Evolutionary conservation across 192 early-diverging fungal genomes (phyloP), one percentile per base, ranked within the genome.

Genomic region (Allomyces arbusculus): DNA sequence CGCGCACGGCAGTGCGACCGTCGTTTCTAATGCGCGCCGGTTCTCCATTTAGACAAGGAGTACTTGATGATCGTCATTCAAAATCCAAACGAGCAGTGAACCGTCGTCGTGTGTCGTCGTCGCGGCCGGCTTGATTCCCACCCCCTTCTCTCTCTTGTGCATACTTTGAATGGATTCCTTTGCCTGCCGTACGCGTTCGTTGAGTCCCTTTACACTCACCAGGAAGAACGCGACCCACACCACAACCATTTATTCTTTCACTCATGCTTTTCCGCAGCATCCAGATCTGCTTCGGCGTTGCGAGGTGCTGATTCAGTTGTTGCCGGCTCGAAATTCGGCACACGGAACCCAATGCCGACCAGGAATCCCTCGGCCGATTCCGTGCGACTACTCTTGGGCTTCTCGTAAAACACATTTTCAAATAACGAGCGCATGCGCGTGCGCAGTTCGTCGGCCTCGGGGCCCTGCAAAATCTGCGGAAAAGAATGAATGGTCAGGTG

Each of bases 11-110:
- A 62, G 63, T 28, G 10, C n/a, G 19, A 26, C 23, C 26, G 3
- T 12, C 5, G 9, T 14, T 63, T 61, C 23, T 61, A 11, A 19
- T 26, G 24, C 5, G 44, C 63, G 55, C 23, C 24, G 62, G 61
- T 25, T 23, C 22, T 14, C 25, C 58, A 40, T 11, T 23, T 73
- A 91, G 90, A 90, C 63, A 81, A 85, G 69, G 90, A 90, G 61
- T 91, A 91, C 66, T 77, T 89, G 67, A 75, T 91, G 70, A 87
- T 91, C 64, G 89, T 90, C 11, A 71, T 91, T 33, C 89, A 90
- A 66, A 87, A 87, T 69, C 89, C 89, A 63, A 58, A 58, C 20
- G 50, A 58, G 50, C 50, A 58, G 50, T 58, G 50, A 58, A 20
- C 12, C 20, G 50, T 40, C 33, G 33, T 40, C 7, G 33, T 8